A percentile compares a stretch with the other conserved stretches of the same genome.
These are phyloP conservation scores for Saturnispora sekii DNA, from an alignment of 805 yeast species.

Conservation along the genomic window DNA sequence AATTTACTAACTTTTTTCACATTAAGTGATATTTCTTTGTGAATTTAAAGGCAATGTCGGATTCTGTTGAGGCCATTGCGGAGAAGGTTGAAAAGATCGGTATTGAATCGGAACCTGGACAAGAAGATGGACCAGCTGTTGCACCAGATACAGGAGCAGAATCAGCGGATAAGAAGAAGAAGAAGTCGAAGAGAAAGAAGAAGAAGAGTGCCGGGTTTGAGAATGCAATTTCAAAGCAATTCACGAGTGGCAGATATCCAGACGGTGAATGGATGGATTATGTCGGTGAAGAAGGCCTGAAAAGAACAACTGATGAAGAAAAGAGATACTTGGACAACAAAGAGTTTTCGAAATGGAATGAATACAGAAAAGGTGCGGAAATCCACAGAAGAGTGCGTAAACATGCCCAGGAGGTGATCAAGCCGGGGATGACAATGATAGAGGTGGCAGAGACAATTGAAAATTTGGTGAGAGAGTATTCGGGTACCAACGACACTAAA, in stretches of 20 bases:
- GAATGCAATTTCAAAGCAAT: conserved; percentile 50
- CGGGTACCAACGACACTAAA: conserved; percentile 47
- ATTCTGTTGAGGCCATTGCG: background rate
- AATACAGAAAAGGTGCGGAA: conserved; percentile 92
- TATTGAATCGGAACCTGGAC: background rate
- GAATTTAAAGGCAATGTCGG: background rate
- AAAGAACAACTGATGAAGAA: conserved; percentile 81
- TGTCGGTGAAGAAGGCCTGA: conserved; percentile 49
- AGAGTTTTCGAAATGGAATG: conserved; percentile 61
- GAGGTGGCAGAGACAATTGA: conserved; percentile 89
- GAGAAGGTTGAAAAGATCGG: background rate
- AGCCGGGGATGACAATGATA: conserved; percentile 88
- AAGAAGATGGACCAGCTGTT: background rate
- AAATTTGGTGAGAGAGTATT: conserved; percentile 65
- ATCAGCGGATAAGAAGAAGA: conserved; percentile 26
- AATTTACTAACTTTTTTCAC: too few relatives aligned
- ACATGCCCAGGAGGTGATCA: conserved; percentile 60
- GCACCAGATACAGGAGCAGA: background rate
- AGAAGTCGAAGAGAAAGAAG: conserved; percentile 48
- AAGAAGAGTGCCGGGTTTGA: conserved; percentile 37
- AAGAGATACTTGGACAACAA: conserved; percentile 66
- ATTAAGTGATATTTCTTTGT: too few relatives aligned
- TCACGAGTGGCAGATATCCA: conserved; percentile 67
- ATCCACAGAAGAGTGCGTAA: conserved; percentile 86
- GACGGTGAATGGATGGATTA: conserved; percentile 85